Evolutionary conservation across 1,284 basidiomycete species (phyloP), one percentile per base, ranked within the genome.

Genomic region (Apiotrichum sp.): DNA sequence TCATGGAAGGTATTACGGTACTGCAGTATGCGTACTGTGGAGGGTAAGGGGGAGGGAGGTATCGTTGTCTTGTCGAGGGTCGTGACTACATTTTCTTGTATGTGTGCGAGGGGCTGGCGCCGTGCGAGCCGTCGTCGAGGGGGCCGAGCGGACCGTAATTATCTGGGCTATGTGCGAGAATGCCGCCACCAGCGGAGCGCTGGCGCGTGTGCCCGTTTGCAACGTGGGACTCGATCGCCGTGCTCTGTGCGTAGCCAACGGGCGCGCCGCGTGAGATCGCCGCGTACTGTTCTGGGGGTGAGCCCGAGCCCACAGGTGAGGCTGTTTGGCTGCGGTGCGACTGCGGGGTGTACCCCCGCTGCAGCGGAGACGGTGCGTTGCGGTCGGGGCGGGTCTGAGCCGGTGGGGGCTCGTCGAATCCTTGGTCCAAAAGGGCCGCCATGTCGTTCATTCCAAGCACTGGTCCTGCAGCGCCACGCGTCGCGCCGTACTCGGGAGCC

Each of bases 391-490:
- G 59, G 38, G 59, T 55, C 13, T 7, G 44, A 8, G 64, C 53
- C 2, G 82, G 76, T 2, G 49, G 39, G 57, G 78, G 72, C 58
- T 89, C 87, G 62, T 92, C 89, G 72, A 92, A 95, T 4, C 91
- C 92, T 52, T 79, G 79, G 64, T 96, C 89, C 49, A 96, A 80
- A 82, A 95, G 92, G 33, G 88, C 88, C 69, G 92, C 87, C 62
- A 96, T 78, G 68, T 93, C 88, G 33, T 84, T 81, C 61, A 80
- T 82, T 41, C 83, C 87, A 5, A 56, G 11, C 6, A 38, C 44
- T 8, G 93, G 78, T 5, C 85, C 84, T 63, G 83, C 80, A 10
- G 32, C 16, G 8, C 83, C 86, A 33, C 79, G 79, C 14, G 79
- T 78, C 22, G 82, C 66, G 2, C 76, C 50, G 22, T 74, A 67